Evolutionary conservation across 2,329 filamentous ascomycete genomes (phyloP).

Genomic region (Rhytidhysteron rufulum): DNA sequence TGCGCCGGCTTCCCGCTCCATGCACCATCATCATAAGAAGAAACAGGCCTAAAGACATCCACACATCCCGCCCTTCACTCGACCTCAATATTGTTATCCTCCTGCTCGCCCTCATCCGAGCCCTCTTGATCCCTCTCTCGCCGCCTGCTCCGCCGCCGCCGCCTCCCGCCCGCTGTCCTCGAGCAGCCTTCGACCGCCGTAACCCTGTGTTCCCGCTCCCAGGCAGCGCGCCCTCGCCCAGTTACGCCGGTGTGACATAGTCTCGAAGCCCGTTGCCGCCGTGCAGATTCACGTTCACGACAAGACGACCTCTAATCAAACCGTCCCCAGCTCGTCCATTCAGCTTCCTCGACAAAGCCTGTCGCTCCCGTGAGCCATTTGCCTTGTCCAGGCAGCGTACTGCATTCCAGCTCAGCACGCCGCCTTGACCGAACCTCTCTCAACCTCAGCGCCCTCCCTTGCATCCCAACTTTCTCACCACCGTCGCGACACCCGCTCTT

Average conservation of each 20-base stretch:
- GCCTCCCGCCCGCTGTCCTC: background rate
- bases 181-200: constrained; percentile 3
- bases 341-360: constrained; percentile 5
- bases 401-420: background rate
- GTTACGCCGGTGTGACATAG: constrained; percentile 6
- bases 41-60: background rate
- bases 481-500: constrained; percentile 2
- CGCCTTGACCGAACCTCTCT: too few relatives aligned
- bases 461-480: constrained; percentile 3
- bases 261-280: constrained; percentile 5
- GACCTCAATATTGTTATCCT: too few relatives aligned
- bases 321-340: constrained; percentile 12
- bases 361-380: too few relatives aligned
- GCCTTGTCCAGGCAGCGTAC: constrained; percentile 3
- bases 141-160: too few relatives aligned
- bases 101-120: too few relatives aligned
- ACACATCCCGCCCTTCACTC: too few relatives aligned
- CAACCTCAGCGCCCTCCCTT: constrained; percentile 9
- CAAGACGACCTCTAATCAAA: too few relatives aligned
- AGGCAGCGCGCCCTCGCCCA: constrained; percentile 1
- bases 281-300: constrained; percentile 6
- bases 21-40: constrained; percentile 10
- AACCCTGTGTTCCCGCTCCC: background rate
- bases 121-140: too few relatives aligned
- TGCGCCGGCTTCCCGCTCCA: constrained; percentile 9